Conservation (phyloP, 2,329 filamentous ascomycete genomes). For the Phaeomoniella chlamydospora region DNA sequence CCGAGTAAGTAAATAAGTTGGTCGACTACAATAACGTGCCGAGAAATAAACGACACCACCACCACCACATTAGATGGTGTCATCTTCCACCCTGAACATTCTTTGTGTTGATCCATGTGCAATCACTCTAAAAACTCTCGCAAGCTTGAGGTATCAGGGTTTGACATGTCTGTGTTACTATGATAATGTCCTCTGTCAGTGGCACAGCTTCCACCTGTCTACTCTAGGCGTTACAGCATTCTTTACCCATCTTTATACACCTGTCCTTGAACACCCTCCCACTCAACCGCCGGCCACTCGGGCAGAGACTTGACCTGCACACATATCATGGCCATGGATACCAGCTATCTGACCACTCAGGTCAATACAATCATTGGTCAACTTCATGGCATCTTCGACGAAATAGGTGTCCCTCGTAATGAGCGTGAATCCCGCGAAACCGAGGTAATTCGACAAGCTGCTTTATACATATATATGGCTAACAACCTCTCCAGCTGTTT, state of each 20-base stretch:
- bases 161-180: neutral
- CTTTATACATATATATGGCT: conserved; percentile 6
- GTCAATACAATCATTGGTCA: conserved; percentile 88
- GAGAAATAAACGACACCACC: no score
- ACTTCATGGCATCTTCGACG: conserved; percentile 88
- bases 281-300: neutral
- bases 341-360: conserved; percentile 85
- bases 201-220: no score
- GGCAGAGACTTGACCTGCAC: conserved; percentile 5
- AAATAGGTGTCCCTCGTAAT: conserved; percentile 89
- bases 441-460: conserved; percentile 47
- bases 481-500: conserved; percentile 52
- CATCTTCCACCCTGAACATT: neutral
- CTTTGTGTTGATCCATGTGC: neutral
- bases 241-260: no score
- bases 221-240: no score
- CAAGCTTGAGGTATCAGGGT: neutral
- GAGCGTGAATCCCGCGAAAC: conserved; percentile 81
- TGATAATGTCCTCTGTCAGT: neutral
- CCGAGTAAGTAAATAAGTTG: neutral
- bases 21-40: no score
- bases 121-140: no score
- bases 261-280: no score
- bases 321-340: conserved; percentile 54
- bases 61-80: neutral